Evolutionary conservation across 73 alveolate genomes (phyloP), one percentile per base, ranked within the genome.

Genomic region (Stentor coeruleus): DNA sequence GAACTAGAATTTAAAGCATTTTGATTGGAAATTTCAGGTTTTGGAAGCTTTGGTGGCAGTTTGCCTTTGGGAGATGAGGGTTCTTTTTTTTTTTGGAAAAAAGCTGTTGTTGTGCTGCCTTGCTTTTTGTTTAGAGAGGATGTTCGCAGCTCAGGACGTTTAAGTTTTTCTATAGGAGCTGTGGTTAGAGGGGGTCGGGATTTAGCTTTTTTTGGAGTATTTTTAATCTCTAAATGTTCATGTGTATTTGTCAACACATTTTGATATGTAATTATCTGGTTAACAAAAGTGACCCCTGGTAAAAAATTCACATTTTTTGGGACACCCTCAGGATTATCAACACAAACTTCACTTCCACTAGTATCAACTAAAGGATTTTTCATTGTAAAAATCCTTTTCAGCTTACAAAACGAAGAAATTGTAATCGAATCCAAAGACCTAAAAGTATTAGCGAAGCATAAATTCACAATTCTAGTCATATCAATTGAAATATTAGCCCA

Each of bases 401-500:
- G 82, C 87, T 89, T 90, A 75, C 97, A 91, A 49, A 90, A 85
- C 82, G 91, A 90, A 28, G 93, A 83, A 31, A 94, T 81, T 3
- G 90, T 59, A 4, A 94, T 88, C 66, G 81, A 77, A 77, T 94
- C 98, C 3, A 94, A 84, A 40, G 95, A 87, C 81, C 96, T 81
- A 81, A 90, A 87, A 59, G 90, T 90, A 36, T 85, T 88, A 72
- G 86, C 90, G 74, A 89, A 94, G 83, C 97, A 92, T 58, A 84
- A 84, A 42, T 88, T 87, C 33, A 90, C 90, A 87, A 89, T 89
- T 38, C 95, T 75, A 58, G 81, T 74, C 30, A 94, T 81, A 88
- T 94, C 97, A 58, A 94, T 58, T 58, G 95, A 79, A 33, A 92
- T 74, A 89, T 94, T 92, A 35, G 87, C 85, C 97, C 98, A 94